Evolutionary conservation across 2,329 filamentous ascomycete genomes (phyloP), one percentile per base, ranked within the genome.

Genomic region (Fusarium solani-melongenae): DNA sequence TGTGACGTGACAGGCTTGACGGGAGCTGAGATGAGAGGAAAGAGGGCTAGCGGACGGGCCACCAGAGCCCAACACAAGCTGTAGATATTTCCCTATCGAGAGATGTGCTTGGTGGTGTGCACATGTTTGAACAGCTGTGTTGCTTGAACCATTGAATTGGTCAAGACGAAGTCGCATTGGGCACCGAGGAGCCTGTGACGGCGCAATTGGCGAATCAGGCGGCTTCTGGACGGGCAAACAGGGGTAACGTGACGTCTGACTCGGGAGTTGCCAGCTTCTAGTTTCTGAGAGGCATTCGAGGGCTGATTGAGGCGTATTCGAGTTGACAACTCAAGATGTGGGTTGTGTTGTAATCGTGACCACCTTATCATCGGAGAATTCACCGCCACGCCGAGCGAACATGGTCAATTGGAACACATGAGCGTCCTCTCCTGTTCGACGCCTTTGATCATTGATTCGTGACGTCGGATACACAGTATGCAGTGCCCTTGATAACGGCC

Each of bases 1-100:
- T 75, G 73, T 70, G 66, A 78, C 66, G 67, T 73, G 57, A 69
- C 38, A 38, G 58, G 44, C 34, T 66, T 59, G 34, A 38, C 38
- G 55, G 49, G 49, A 53, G 60, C 46, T 61, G 73, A 63, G 69
- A 70, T 57, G 67, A 72, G 64, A 67, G 71, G 51, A 36, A 72
- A 71, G 58, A 65, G 55, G 41, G 53, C 53, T 53, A 60, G 63
- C 44, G 22, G 51, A 59, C 49, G 38, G 49, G n/a, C 64, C 60
- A 66, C 53, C 36, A 55, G 34, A 61, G 59, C 51, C 53, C 56
- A 34, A 29, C 38, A 17, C 41, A 65, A 67, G 60, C 57, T 46
- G 29, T 67, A 51, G 66, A 53, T 15, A 46, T 71, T 73, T 70
- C 74, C 66, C 41, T 60, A 75, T 62, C 27, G 39, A 67, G 69